These are phyloP conservation scores for Pterocarpus santalinus DNA, from an alignment of 306 rosid genomes.

Conservation along the genomic window DNA sequence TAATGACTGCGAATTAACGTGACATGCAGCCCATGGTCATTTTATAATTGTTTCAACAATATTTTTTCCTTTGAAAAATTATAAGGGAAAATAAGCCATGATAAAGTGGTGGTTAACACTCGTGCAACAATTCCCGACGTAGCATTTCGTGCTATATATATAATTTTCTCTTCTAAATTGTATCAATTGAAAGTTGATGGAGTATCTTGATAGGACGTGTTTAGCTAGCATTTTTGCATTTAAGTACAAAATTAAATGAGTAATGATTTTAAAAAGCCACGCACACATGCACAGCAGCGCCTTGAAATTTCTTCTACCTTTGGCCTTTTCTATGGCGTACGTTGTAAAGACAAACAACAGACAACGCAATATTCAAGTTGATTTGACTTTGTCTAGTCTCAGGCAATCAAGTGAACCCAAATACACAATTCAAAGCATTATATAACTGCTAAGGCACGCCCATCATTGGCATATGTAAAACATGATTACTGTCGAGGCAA, in stretches of 20 bases:
- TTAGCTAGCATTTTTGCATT: background rate
- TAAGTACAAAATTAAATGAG: background rate
- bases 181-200: background rate
- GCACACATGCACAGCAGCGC: background rate
- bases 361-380: constrained; percentile 23
- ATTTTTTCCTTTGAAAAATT: background rate
- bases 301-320: background rate
- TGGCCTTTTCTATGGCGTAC: background rate
- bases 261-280: background rate
- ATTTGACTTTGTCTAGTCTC: background rate
- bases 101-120: background rate
- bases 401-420: constrained; percentile 12
- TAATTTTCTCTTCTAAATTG: background rate
- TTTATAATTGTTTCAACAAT: too few relatives aligned
- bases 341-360: constrained; percentile 15
- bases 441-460: constrained; percentile 35
- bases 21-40: too few relatives aligned
- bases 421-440: constrained; percentile 1
- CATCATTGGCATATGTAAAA: constrained; percentile 7
- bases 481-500: constrained; percentile 23
- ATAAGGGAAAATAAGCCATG: background rate
- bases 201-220: too few relatives aligned
- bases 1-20: too few relatives aligned
- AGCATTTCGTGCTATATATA: too few relatives aligned
- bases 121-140: too few relatives aligned